These are phyloP conservation scores for Naganishia randhawae DNA, from an alignment of 768 basidiomycete genomes.

Conservation along the genomic window DNA sequence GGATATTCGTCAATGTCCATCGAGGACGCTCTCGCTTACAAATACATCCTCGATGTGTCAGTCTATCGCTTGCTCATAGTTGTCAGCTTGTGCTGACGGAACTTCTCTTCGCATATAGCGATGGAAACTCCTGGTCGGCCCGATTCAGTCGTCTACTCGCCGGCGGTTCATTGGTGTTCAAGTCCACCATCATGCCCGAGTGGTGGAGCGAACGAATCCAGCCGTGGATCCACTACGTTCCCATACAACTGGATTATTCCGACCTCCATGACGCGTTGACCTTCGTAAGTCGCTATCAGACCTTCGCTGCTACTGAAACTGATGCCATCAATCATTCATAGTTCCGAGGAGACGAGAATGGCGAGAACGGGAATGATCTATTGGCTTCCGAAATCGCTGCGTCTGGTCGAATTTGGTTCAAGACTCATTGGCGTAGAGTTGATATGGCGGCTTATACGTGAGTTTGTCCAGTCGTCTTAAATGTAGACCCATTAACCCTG, in stretches of 20 bases:
- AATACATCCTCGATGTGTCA: constrained; percentile 48
- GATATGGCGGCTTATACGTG: constrained; percentile 41
- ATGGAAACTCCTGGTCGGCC: constrained; percentile 50
- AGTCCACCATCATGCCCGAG: constrained; percentile 44
- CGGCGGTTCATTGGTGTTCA: constrained; percentile 44
- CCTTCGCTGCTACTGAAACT: constrained; percentile 27
- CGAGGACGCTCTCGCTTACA: constrained; percentile 41
- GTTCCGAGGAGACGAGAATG: constrained; percentile 36
- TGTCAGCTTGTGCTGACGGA: background rate
- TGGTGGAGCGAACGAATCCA: constrained; percentile 48
- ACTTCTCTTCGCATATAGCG: constrained; percentile 26
- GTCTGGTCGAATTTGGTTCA: constrained; percentile 38
- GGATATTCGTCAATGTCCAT: constrained; percentile 29
- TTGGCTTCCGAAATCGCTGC: constrained; percentile 41
- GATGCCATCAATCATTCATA: background rate
- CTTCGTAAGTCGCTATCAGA: constrained; percentile 24
- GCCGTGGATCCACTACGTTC: constrained; percentile 47
- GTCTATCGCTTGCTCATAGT: constrained; percentile 8
- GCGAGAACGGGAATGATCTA: constrained; percentile 30
- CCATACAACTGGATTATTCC: constrained; percentile 28
- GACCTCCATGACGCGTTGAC: constrained; percentile 41
- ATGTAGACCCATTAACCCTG: background rate
- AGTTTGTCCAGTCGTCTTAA: background rate
- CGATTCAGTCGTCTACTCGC: constrained; percentile 44
- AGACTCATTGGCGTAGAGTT: constrained; percentile 42